Conservation (phyloP, 2,329 filamentous ascomycete species). For the Periconia sp. region DNA sequence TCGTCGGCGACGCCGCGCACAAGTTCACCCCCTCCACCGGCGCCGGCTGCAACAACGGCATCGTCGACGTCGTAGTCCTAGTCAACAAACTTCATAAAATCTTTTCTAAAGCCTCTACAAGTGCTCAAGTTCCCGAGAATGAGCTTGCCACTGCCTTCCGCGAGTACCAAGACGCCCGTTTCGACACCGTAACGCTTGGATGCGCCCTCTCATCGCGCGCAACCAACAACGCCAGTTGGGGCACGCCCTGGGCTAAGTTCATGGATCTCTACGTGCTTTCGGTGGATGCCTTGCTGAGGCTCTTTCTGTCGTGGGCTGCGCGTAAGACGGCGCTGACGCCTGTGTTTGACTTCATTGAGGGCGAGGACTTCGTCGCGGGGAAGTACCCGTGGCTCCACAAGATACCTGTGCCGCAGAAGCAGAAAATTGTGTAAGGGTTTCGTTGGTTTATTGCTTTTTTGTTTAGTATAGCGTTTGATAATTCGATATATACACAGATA, state of each 20-base stretch:
- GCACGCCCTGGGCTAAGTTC: not conserved
- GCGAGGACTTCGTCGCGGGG: not conserved
- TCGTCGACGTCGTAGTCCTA: constrained; percentile 1
- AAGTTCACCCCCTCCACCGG: constrained; percentile 5
- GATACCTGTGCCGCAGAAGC: not conserved
- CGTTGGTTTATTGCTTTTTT: not conserved
- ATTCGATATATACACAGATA: too few species aligned
- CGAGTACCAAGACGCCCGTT: not conserved
- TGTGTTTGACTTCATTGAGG: not conserved
- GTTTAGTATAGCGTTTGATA: too few species aligned
- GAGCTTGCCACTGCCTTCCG: not conserved
- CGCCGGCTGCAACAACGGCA: not conserved
- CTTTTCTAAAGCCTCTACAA: not conserved
- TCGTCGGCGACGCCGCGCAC: constrained; percentile 12
- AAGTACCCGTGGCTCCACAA: not conserved
- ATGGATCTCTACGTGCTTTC: not conserved
- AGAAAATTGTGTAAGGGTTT: not conserved
- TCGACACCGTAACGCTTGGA: not conserved
- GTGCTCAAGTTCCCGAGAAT: not conserved
- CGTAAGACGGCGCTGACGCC: not conserved
- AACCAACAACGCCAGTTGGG: not conserved
- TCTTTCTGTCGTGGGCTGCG: not conserved
- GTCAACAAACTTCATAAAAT: not conserved
- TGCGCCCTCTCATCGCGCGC: not conserved
- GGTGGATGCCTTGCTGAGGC: not conserved